Conservation (phyloP, 2,329 filamentous ascomycete genomes). For the Diaporthe vaccinii region DNA sequence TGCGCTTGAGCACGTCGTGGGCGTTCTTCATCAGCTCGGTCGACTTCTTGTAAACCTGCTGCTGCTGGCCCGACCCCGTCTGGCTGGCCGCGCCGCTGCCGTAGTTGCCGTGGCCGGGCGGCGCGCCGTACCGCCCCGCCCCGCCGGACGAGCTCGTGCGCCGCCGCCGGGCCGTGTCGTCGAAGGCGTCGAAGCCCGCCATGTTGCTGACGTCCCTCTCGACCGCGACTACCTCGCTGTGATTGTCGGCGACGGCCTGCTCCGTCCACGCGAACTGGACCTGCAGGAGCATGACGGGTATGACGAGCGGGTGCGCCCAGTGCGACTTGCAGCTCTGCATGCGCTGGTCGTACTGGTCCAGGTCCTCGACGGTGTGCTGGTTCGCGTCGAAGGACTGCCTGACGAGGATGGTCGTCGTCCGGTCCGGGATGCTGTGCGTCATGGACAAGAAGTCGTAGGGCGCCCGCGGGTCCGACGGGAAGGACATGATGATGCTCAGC, state of each 20-base stretch:
- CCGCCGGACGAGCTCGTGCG: constrained; percentile 42
- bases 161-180: constrained; percentile 36
- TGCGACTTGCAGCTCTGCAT: constrained; percentile 59
- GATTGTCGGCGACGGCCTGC: constrained; percentile 59
- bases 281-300: constrained; percentile 60
- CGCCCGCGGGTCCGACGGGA: constrained; percentile 58
- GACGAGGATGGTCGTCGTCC: constrained; percentile 56
- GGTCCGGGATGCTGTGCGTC: constrained; percentile 57
- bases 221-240: constrained; percentile 56
- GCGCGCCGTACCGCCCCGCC: constrained; percentile 23
- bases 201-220: constrained; percentile 59
- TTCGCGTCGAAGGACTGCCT: constrained; percentile 59
- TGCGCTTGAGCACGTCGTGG: constrained; percentile 60
- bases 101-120: constrained; percentile 21
- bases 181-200: constrained; percentile 54
- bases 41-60: constrained; percentile 58
- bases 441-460: constrained; percentile 63
- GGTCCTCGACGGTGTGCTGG: constrained; percentile 56
- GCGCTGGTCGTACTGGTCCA: constrained; percentile 61
- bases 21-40: constrained; percentile 63
- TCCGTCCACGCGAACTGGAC: constrained; percentile 61
- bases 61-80: constrained; percentile 38
- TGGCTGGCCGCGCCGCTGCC: constrained; percentile 19
- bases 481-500: constrained; percentile 58
- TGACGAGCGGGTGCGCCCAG: constrained; percentile 61